Percentiles rank a stretch among this genome's conserved stretches.
These are phyloP conservation scores for Spinellus fusiger DNA, from an alignment of 192 early-diverging fungal genomes.

Conservation along the genomic window DNA sequence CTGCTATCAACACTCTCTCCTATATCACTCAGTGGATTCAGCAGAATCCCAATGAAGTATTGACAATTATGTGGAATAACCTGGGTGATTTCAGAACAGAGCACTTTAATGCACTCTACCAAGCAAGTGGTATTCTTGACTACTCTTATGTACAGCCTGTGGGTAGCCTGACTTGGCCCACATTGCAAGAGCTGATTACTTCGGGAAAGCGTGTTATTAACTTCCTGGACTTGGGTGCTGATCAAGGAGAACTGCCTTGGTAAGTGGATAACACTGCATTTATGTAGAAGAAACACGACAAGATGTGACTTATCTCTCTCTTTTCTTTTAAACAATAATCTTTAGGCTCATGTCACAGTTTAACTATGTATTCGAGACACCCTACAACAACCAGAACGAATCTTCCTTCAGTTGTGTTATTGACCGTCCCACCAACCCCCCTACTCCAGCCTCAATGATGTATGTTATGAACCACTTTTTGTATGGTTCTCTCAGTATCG, in stretches of 20 bases:
- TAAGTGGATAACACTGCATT: constrained; percentile 19
- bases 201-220: constrained; percentile 62
- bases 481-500: constrained; percentile 37
- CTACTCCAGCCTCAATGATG: constrained; percentile 36
- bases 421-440: constrained; percentile 42
- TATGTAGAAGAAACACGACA: background rate
- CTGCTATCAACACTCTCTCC: constrained; percentile 47
- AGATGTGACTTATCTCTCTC: background rate
- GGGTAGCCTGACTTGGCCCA: constrained; percentile 57
- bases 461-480: constrained; percentile 76
- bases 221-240: constrained; percentile 49
- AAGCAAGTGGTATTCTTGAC: constrained; percentile 35
- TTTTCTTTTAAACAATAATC: background rate
- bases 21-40: constrained; percentile 56
- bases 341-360: constrained; percentile 57
- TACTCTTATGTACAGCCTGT: constrained; percentile 47
- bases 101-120: constrained; percentile 47
- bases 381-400: constrained; percentile 50
- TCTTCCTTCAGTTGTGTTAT: constrained; percentile 48
- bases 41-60: constrained; percentile 61
- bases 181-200: constrained; percentile 56
- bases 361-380: constrained; percentile 65
- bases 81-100: constrained; percentile 38
- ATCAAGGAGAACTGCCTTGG: constrained; percentile 55
- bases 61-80: constrained; percentile 76